These are phyloP conservation scores for Fraxinus greggii DNA, from an alignment of 305 asterid species.

Conservation along the genomic window DNA sequence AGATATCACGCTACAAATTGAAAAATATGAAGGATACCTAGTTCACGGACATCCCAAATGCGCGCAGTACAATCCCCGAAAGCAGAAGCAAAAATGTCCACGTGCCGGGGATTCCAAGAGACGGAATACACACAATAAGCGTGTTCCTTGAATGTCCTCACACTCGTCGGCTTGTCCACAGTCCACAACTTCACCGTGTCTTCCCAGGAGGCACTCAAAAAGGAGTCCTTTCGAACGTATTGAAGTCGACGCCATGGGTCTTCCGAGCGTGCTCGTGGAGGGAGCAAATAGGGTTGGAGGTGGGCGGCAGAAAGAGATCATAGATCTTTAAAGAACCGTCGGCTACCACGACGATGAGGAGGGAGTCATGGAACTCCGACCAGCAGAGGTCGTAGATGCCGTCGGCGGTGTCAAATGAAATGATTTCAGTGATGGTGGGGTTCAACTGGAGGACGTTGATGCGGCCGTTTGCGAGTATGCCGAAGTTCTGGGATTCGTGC, in stretches of 20 bases:
- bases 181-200: constrained; percentile 92
- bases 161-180: constrained; percentile 84
- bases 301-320: constrained; percentile 72
- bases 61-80: constrained; percentile 92
- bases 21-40: constrained; percentile 47
- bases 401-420: constrained; percentile 88
- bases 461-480: constrained; percentile 94
- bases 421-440: constrained; percentile 61
- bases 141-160: constrained; percentile 94
- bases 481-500: constrained; percentile 92
- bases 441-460: constrained; percentile 80
- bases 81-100: constrained; percentile 90
- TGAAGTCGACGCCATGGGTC: constrained; percentile 80
- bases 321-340: constrained; percentile 91
- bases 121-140: constrained; percentile 88
- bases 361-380: constrained; percentile 93
- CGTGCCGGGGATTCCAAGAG: constrained; percentile 94
- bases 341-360: constrained; percentile 72
- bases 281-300: constrained; percentile 81
- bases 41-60: constrained; percentile 97
- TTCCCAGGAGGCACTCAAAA: constrained; percentile 94
- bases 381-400: constrained; percentile 93
- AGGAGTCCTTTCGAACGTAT: constrained; percentile 80
- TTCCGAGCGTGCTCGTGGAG: constrained; percentile 90
- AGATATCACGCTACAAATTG: neutral